Percentiles rank a stretch among this genome's conserved stretches.
Conservation (phyloP, 225 moss, liverwort and hornwort species). For the Rhytidiadelphus loreus region DNA sequence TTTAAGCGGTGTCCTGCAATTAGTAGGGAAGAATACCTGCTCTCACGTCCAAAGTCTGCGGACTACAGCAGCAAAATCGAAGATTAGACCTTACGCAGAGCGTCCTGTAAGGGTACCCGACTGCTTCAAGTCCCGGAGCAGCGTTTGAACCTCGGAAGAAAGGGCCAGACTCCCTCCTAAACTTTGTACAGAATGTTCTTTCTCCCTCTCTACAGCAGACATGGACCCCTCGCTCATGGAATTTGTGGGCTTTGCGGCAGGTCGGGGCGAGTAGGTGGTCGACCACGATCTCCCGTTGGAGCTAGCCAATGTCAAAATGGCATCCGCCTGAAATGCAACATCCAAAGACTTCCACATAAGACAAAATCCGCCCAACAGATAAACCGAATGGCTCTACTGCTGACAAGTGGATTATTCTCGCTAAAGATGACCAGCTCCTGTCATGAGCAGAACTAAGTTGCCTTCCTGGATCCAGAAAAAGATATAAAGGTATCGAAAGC, state of each 20-base stretch:
- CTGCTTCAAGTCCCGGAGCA: constrained; percentile 73
- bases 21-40: constrained; percentile 18
- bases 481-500: neutral
- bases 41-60: neutral
- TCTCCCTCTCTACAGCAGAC: constrained; percentile 64
- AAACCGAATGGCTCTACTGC: neutral
- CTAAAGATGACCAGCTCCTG: neutral
- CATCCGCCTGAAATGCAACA: constrained; percentile 48
- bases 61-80: neutral
- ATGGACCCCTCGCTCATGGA: constrained; percentile 80
- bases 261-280: constrained; percentile 82
- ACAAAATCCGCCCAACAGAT: neutral
- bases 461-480: neutral
- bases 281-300: constrained; percentile 98
- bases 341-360: neutral
- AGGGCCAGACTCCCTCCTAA: constrained; percentile 52
- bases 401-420: neutral
- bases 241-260: constrained; percentile 51
- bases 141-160: constrained; percentile 74
- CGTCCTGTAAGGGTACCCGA: constrained; percentile 51
- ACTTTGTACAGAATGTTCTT: constrained; percentile 61
- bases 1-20: neutral
- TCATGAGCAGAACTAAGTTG: neutral
- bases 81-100: constrained; percentile 12
- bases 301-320: constrained; percentile 82